phyloP scores from a whole-genome alignment of 1,284 basidiomycete genomes.

The Sphagnurus paluster region DNA sequence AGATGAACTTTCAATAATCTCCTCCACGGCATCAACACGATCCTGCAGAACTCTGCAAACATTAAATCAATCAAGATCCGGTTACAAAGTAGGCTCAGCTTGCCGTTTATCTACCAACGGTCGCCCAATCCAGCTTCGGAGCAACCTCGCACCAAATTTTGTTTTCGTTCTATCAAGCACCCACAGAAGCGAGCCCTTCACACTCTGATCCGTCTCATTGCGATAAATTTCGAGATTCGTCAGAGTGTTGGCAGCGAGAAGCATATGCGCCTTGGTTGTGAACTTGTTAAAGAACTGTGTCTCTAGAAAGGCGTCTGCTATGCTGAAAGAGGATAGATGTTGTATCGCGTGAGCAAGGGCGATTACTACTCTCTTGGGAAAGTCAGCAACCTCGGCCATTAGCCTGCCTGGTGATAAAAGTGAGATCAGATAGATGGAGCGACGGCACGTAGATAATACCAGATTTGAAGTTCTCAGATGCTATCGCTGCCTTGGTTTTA shows the following conservation, averaged over 20 bases:
- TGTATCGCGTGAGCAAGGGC: constrained; percentile 79
- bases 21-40: constrained; percentile 83
- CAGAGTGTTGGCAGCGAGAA: constrained; percentile 87
- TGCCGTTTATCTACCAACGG: constrained; percentile 81
- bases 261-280: constrained; percentile 80
- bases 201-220: constrained; percentile 81
- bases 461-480: constrained; percentile 49
- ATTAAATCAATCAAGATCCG: not conserved
- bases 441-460: constrained; percentile 33
- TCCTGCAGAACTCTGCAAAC: constrained; percentile 63
- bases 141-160: constrained; percentile 82
- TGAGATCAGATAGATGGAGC: constrained; percentile 4
- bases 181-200: constrained; percentile 82
- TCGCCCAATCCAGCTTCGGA: constrained; percentile 85
- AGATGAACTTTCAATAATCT: constrained; percentile 64
- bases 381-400: constrained; percentile 66
- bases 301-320: constrained; percentile 76
- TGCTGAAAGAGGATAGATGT: constrained; percentile 75
- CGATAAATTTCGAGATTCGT: constrained; percentile 90
- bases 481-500: constrained; percentile 38
- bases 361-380: constrained; percentile 73
- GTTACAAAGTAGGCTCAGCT: constrained; percentile 18
- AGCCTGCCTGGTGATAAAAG: constrained; percentile 41
- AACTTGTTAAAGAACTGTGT: constrained; percentile 82
- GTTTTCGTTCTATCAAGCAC: constrained; percentile 87